Evolutionary conservation across 495 filamentous ascomycete species (phyloP), one percentile per base, ranked within the genome.

Genomic region (Aspergillus ellipticus): DNA sequence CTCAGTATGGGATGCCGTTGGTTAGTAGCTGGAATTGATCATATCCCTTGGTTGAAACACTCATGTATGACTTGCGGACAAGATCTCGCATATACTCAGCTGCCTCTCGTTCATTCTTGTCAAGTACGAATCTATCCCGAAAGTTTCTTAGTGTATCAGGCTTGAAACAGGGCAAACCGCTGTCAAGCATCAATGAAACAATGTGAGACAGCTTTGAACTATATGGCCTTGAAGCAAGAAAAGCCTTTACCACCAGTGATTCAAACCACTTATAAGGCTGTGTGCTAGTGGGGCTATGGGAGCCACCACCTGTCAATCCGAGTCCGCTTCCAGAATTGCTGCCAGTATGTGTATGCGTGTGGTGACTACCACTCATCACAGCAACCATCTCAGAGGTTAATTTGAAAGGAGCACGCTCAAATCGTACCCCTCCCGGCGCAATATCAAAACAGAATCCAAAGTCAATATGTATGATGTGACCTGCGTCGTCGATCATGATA

Each of bases 401-500:
- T 72, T 99, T 99, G 82, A 99, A 99, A 0, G 95, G 95, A 0
- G 95, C 95, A 22, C 95, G 87, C 74, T 99, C 95, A 65, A 99
- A 99, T 51, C 88, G 90, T 50, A 97, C 89, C 19, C 95, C 95
- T 39, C 95, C 95, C 0, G 95, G 95, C 1, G 91, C 95, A 65
- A 99, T 97, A 67, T 99, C 95, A 70, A 99, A 97, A 72, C 93
- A 97, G 79, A 99, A 99, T 17, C 95, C 95, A 64, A 99, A 99
- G 73, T 99, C 94, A 68, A 99, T 96, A 72, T 99, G 95, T 17
- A 99, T 85, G 66, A 99, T 96, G 72, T 97, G 94, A 5, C 95
- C 95, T 2, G 87, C 89, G 63, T 96, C 92, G 65, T 97, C 91
- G 41, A 99, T 82, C 95, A 99, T 97, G 75, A 99, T 97, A 73